Evolutionary conservation across 2,329 filamentous ascomycete species (phyloP).

Genomic region (Penicillium occitanis): DNA sequence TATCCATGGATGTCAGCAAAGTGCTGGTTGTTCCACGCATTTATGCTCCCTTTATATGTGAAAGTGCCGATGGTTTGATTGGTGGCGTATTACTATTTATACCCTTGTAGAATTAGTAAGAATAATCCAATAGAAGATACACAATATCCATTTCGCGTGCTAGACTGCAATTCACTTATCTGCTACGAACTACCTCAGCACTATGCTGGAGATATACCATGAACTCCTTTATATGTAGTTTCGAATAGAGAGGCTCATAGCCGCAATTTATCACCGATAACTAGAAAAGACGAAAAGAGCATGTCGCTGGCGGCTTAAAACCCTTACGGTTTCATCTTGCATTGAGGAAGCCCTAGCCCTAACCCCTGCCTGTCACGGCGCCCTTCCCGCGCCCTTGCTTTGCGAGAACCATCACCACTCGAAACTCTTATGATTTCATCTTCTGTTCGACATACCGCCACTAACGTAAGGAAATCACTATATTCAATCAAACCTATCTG

Average conservation of each 20-base stretch:
- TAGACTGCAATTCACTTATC: not conserved
- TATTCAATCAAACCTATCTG: not conserved
- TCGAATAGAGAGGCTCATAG: not conserved
- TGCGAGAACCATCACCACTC: not conserved
- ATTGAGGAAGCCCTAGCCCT: conserved; percentile 14
- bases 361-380: conserved; percentile 3
- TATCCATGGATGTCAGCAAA: not conserved
- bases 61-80: not conserved
- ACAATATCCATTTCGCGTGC: not conserved
- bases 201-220: not conserved
- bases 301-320: conserved; percentile 2
- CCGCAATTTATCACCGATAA: not conserved
- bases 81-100: not conserved
- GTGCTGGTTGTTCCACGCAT: not conserved
- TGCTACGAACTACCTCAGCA: not conserved
- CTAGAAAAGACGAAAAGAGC: not conserved
- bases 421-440: conserved; percentile 9
- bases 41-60: not conserved
- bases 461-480: not conserved
- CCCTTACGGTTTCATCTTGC: conserved; percentile 15
- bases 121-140: not conserved
- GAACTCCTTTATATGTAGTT: not conserved
- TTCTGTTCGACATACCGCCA: conserved; percentile 10
- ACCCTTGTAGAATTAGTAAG: not conserved
- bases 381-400: not conserved